Base-by-base conservation (phyloP, 75 land plant species). In the Sequoiadendron giganteum region DNA sequence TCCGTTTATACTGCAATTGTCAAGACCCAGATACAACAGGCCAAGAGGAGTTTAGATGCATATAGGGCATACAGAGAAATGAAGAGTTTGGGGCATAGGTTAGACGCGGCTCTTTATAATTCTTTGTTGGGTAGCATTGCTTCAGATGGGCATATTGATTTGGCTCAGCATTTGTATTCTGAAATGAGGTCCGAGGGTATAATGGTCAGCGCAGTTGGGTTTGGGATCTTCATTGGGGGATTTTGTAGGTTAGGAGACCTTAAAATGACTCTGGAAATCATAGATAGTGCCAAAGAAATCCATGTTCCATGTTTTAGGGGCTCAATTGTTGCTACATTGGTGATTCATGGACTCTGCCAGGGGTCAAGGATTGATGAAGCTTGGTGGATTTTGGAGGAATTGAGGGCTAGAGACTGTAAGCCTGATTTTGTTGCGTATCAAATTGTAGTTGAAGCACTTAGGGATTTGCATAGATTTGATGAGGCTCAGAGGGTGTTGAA, bases 361-460 rank as follows among this genome's bases (percentile, higher is more conserved):
- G 91, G 28, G 8, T 75, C 75, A 15, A 88, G 91, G 56, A 83
- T 87, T 39, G 84, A 73, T 0, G 93, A 95, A 21, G 95, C 94
- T 56, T 91, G 87, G 43, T 32, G 14, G 81, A 88, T 84, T 2
- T 89, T 95, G 89, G 95, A 92, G 82, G 92, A 91, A 89, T 85
- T 95, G 56, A 91, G 95, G 86, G 88, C 15, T 25, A 92, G 93
- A 86, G 90, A 40, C 0, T 95, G 89, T n/a, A 95, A 93, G 68
- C 96, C 96, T 77, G 96, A 95, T 90, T 95, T 95, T 55, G 89
- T 95, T 56, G 92, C 95, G 1, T 95, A 95, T 83, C 86, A 92
- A 68, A 80, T 90, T 86, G 94, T 95, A 16, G 87, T 91, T 10
- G 95, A 95, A 83, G 89, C 88, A 2, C 88, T 91, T 76, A 32